A percentile compares a stretch with the other conserved stretches of the same genome.
Conservation (phyloP, 1,284 basidiomycete genomes). For the Sporisorium graminicola region DNA sequence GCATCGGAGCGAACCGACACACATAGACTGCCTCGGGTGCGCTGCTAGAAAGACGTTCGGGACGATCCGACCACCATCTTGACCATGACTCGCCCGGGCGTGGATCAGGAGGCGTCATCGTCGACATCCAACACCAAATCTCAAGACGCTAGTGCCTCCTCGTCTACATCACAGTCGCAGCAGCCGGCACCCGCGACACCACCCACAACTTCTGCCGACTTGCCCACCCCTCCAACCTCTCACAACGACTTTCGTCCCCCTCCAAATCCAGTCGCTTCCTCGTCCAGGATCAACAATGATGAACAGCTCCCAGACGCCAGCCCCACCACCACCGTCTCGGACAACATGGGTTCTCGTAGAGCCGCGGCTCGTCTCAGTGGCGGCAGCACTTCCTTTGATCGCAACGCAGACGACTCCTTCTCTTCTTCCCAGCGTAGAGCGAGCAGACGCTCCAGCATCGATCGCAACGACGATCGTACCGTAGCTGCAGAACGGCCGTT, state of each 20-base stretch:
- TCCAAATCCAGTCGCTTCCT: constrained; percentile 37
- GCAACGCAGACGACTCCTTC: constrained; percentile 31
- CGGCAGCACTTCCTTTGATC: constrained; percentile 41
- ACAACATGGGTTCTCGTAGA: constrained; percentile 42
- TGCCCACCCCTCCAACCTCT: constrained; percentile 59
- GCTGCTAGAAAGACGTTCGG: constrained; percentile 3
- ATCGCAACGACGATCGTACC: constrained; percentile 42
- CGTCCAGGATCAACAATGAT: constrained; percentile 27
- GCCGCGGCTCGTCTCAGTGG: constrained; percentile 45
- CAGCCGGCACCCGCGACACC: constrained; percentile 29
- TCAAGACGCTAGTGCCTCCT: background rate
- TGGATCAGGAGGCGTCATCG: constrained; percentile 13
- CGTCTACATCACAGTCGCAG: constrained; percentile 7
- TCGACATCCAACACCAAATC: constrained; percentile 7
- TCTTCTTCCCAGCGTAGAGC: constrained; percentile 38
- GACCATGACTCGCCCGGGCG: constrained; percentile 18
- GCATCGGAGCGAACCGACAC: background rate
- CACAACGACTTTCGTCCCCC: constrained; percentile 52
- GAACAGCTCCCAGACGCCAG: constrained; percentile 35
- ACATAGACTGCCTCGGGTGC: background rate
- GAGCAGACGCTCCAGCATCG: constrained; percentile 48
- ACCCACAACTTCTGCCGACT: constrained; percentile 16
- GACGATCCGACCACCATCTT: background rate
- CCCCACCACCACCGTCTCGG: constrained; percentile 46
- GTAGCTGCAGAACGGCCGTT: constrained; percentile 37